phyloP scores from a whole-genome alignment of 768 basidiomycete species.

The Suillus hirtellus region DNA sequence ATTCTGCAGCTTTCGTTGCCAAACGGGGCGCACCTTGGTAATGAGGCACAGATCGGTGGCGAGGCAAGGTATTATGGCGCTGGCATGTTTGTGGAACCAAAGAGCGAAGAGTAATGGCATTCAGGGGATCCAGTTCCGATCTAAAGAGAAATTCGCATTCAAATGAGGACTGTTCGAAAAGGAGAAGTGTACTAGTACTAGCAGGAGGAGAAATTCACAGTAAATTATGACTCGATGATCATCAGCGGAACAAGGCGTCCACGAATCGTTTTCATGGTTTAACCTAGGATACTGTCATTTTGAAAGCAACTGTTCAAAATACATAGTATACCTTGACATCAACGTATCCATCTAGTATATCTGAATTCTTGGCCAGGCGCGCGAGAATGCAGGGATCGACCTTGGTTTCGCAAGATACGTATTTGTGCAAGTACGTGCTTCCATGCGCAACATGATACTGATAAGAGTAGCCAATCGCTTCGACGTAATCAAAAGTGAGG shows the following conservation, averaged over 20 bases:
- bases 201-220: not conserved
- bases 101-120: not conserved
- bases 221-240: not conserved
- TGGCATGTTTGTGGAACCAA: not conserved
- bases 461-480: not conserved
- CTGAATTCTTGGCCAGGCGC: no score
- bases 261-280: no score
- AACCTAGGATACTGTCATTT: not conserved
- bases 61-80: constrained; percentile 3
- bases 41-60: not conserved
- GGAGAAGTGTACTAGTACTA: not conserved
- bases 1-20: not conserved
- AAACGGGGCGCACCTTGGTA: not conserved
- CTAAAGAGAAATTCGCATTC: not conserved
- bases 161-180: not conserved
- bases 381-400: no score
- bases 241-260: not conserved
- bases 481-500: not conserved
- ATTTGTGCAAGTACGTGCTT: no score
- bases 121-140: not conserved
- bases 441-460: not conserved
- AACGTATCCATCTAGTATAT: no score
- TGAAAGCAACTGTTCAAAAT: not conserved
- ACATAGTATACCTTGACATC: not conserved
- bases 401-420: no score